Evolutionary conservation across 306 rosid genomes (phyloP).

Genomic region (Bauhinia variegata): DNA sequence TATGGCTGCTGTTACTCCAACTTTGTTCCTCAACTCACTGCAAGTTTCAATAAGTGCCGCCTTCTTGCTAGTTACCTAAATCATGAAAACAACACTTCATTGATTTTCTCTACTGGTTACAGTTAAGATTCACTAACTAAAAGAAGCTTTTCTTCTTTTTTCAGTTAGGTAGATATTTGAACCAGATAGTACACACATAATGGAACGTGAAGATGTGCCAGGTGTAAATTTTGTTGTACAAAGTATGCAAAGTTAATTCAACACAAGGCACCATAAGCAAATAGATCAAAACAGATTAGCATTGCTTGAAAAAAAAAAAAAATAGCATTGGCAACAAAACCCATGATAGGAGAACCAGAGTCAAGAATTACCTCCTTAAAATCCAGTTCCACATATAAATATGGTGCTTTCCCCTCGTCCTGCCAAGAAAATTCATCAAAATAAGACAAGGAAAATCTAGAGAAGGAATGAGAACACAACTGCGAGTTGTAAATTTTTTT

Average conservation of each 20-base stretch:
- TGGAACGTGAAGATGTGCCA: neutral
- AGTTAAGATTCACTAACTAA: slow-evolving; percentile 4
- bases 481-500: neutral
- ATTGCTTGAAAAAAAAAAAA: slow-evolving; percentile 24
- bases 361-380: slow-evolving; percentile 78
- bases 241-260: slow-evolving; percentile 20
- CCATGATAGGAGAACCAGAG: slow-evolving; percentile 8
- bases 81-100: slow-evolving; percentile 25
- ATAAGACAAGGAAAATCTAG: neutral
- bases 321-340: slow-evolving; percentile 33
- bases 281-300: slow-evolving; percentile 13
- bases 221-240: slow-evolving; percentile 24
- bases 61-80: slow-evolving; percentile 87
- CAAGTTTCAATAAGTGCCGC: slow-evolving; percentile 72
- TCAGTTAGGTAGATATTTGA: slow-evolving; percentile 20
- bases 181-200: neutral
- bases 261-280: slow-evolving; percentile 19
- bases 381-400: slow-evolving; percentile 90
- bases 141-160: slow-evolving; percentile 4
- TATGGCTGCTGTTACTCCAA: slow-evolving; percentile 66
- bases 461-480: slow-evolving; percentile 1
- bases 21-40: slow-evolving; percentile 70
- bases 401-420: slow-evolving; percentile 84
- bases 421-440: slow-evolving; percentile 40
- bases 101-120: slow-evolving; percentile 20